These are phyloP conservation scores for Fagopyrum homotropicum DNA, from an alignment of 148 eudicot genomes.

Conservation along the genomic window DNA sequence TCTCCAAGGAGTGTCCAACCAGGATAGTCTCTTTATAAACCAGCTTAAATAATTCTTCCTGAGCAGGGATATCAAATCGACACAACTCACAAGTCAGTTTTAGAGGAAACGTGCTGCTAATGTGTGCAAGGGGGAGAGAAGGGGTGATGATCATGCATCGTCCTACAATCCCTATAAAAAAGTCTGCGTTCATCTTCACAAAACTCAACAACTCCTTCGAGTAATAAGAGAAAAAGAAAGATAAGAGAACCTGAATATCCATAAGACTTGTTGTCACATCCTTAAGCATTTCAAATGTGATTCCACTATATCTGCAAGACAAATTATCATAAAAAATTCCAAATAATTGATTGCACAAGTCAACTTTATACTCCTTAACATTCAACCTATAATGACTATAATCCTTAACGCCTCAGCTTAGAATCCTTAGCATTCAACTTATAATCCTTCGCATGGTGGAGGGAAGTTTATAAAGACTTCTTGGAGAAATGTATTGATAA, in stretches of 20 bases:
- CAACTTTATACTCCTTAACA: background rate
- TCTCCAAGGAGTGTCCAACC: conserved; percentile 94
- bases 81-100: background rate
- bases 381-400: background rate
- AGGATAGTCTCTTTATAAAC: conserved; percentile 78
- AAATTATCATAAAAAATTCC: background rate
- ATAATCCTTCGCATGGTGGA: background rate
- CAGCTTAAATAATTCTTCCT: conserved; percentile 75
- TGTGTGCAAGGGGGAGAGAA: background rate
- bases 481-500: background rate
- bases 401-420: background rate
- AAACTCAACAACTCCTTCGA: background rate
- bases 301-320: conserved; percentile 82
- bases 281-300: conserved; percentile 75
- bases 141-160: background rate
- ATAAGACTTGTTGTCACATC: conserved; percentile 73
- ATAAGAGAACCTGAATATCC: conserved; percentile 66
- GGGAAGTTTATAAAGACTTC: background rate
- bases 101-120: background rate
- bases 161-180: background rate
- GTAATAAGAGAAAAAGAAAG: conserved; percentile 5
- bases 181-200: background rate
- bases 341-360: background rate
- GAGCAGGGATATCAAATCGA: conserved; percentile 18
- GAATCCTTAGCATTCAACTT: background rate